phyloP scores from a whole-genome alignment of 768 basidiomycete genomes.

The Hortiboletus campestris region DNA sequence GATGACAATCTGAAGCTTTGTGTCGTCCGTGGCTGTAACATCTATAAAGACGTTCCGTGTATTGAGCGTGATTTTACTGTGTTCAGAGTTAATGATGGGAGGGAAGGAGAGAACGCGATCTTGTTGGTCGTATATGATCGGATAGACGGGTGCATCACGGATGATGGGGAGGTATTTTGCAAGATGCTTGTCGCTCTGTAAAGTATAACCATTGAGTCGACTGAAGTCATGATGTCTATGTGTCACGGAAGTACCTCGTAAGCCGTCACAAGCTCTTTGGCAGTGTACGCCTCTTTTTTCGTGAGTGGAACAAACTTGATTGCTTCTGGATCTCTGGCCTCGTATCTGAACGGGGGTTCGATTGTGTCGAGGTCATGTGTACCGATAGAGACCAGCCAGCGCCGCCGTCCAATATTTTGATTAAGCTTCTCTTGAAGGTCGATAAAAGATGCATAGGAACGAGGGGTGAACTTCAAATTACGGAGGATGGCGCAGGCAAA shows the following conservation, averaged over 20 bases:
- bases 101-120: conserved; percentile 94
- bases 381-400: conserved; percentile 93
- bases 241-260: conserved; percentile 68
- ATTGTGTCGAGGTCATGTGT: conserved; percentile 96
- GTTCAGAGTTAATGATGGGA: conserved; percentile 96
- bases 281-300: conserved; percentile 76
- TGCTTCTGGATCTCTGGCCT: conserved; percentile 74
- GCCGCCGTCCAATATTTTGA: conserved; percentile 87
- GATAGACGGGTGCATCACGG: conserved; percentile 92
- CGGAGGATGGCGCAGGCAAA: conserved; percentile 91
- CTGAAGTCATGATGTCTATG: background rate
- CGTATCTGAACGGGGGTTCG: conserved; percentile 83
- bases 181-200: conserved; percentile 88
- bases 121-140: conserved; percentile 91
- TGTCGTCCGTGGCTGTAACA: conserved; percentile 93
- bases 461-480: conserved; percentile 82
- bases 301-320: conserved; percentile 91
- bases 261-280: conserved; percentile 86
- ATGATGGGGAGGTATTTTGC: conserved; percentile 89
- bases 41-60: conserved; percentile 96
- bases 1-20: conserved; percentile 93
- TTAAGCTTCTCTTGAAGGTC: conserved; percentile 99
- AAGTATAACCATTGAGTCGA: background rate
- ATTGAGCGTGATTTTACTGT: conserved; percentile 94
- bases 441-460: conserved; percentile 94